Evolutionary conservation across 163 green algal genomes (phyloP).

Genomic region (Chloromonas sp.): DNA sequence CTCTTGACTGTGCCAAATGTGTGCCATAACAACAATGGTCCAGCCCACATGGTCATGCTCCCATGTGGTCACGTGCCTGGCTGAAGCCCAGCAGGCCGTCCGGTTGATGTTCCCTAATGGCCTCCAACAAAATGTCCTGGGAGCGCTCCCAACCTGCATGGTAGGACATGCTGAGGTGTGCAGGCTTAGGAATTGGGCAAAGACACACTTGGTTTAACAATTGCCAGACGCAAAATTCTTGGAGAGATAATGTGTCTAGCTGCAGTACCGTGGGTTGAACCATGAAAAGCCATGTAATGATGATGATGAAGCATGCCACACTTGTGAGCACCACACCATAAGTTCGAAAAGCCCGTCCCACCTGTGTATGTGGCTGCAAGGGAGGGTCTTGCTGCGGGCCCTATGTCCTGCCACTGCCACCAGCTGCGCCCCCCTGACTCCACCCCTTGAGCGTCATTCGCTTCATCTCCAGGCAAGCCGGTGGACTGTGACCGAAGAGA

Average conservation of each 20-base stretch:
- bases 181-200: too few species aligned
- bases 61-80: neutral
- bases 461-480: neutral
- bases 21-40: too few species aligned
- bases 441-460: neutral
- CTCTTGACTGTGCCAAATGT: too few species aligned
- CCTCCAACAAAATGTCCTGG: neutral
- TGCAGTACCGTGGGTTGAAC: neutral
- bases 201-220: too few species aligned
- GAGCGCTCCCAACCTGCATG: neutral
- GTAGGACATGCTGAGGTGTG: neutral
- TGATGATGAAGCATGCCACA: too few species aligned
- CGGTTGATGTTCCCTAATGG: neutral
- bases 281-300: too few species aligned
- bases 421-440: neutral
- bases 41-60: neutral
- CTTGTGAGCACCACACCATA: too few species aligned
- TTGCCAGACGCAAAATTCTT: too few species aligned
- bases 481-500: neutral
- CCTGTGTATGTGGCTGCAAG: neutral
- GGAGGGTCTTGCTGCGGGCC: neutral
- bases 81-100: slow-evolving; percentile 5
- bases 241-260: too few species aligned
- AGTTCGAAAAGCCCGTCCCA: too few species aligned
- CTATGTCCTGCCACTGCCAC: neutral